Evolutionary conservation across 176 grass and related monocot species (phyloP), one percentile per base, ranked within the genome.

Genomic region (Bromus sterilis): DNA sequence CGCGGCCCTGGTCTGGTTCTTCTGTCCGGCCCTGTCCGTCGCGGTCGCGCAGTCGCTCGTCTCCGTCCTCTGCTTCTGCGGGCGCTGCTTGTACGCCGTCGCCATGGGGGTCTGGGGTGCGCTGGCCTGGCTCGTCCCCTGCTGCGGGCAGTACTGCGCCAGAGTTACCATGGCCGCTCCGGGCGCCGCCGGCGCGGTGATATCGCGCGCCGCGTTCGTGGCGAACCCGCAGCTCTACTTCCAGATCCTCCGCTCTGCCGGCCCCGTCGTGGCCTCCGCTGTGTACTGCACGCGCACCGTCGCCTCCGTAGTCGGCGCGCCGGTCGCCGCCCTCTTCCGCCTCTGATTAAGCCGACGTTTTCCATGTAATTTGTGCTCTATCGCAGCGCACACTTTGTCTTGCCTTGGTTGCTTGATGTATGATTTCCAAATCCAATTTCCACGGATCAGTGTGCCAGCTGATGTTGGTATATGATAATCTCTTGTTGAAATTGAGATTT

Each of bases 131-230:
- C 15, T 78, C 56, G 35, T 26, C 53, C 75, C 75, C 4, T 64
- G 9, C 61, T 64, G 30, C 61, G 37, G 10, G 36, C 77, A 2
- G 29, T 80, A 42, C 42, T 80, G 24, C 77, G 66, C 7, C 55
- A n/a, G 0, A 15, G 41, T 71, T 56, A 88, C 75, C 75, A 88
- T 83, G 86, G 66, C 8, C 1, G 80, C 67, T 2, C 75, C 80
- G 1, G 86, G 53, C 16, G 58, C 67, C 68, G 57, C 67, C 60
- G 48, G 68, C 9, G 4, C 1, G 46, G 2, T 75, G 23, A 88
- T 88, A 9, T 88, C 76, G 36, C 81, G 59, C 11, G 11, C 68
- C 0, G 81, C 76, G 48, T 84, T 83, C 80, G 11, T 0, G n/a
- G 76, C 16, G 1, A 4, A 9, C 30, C 28, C 81, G 36, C 7